phyloP scores from a whole-genome alignment of 192 early-diverging fungal species.

The Coemansia sp. region DNA sequence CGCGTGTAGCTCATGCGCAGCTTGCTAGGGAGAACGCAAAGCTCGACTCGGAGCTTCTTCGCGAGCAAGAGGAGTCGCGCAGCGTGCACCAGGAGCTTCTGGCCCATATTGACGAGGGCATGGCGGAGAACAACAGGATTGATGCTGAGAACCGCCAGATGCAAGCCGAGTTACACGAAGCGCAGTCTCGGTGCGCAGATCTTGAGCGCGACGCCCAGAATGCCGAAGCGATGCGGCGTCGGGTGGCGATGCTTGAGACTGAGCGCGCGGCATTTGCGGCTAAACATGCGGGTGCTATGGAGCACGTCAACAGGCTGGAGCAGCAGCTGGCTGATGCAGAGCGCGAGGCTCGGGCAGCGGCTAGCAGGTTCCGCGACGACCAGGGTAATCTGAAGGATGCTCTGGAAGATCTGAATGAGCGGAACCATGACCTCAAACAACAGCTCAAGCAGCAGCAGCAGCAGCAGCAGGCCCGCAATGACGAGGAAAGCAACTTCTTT shows the following conservation, averaged over 20 bases:
- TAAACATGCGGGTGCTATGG: not conserved
- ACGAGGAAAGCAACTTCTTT: conserved; percentile 30
- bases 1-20: conserved; percentile 1
- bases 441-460: conserved; percentile 4
- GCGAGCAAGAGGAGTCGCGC: not conserved
- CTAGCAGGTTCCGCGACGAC: not conserved
- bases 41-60: not conserved
- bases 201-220: not conserved
- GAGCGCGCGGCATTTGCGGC: conserved; percentile 5
- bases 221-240: not conserved
- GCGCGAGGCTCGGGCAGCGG: not conserved
- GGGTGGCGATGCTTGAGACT: not conserved
- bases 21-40: not conserved
- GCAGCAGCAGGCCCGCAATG: not conserved
- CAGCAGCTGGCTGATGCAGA: conserved; percentile 3
- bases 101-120: conserved; percentile 3
- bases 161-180: conserved; percentile 17
- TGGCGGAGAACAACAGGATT: conserved; percentile 13
- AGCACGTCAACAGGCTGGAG: conserved; percentile 5
- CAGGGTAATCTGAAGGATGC: conserved; percentile 9
- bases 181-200: not conserved
- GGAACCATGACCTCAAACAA: conserved; percentile 30
- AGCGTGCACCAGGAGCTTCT: conserved; percentile 15
- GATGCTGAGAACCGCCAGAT: conserved; percentile 24
- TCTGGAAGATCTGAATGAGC: conserved; percentile 29